phyloP scores from a whole-genome alignment of 805 yeast species.

The Lachancea quebecensis region DNA sequence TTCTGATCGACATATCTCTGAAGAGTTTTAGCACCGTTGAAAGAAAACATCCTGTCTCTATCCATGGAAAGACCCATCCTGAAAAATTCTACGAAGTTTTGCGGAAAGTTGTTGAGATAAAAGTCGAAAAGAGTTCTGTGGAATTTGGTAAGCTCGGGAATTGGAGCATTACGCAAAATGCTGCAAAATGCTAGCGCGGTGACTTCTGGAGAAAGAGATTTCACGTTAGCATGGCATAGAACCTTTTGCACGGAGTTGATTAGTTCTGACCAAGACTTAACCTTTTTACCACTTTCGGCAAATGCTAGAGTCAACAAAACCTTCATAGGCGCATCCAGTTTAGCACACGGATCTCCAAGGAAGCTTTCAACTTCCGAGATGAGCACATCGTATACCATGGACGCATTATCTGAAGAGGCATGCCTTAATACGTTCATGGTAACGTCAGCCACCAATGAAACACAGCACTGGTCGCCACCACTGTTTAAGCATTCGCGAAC shows the following conservation, averaged over 20 bases:
- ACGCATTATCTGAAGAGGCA: constrained; percentile 44
- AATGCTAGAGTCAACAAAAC: constrained; percentile 45
- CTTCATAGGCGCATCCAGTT: constrained; percentile 30
- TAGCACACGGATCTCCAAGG: constrained; percentile 10
- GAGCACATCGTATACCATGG: constrained; percentile 36
- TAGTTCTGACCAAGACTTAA: constrained; percentile 43
- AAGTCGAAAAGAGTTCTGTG: constrained; percentile 40
- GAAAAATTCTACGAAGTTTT: constrained; percentile 40
- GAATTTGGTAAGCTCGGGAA: constrained; percentile 40
- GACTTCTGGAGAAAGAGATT: constrained; percentile 18
- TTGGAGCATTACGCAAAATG: constrained; percentile 49
- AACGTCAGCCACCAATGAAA: constrained; percentile 52
- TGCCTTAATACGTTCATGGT: constrained; percentile 47
- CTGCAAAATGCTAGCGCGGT: constrained; percentile 42
- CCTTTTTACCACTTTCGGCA: constrained; percentile 65
- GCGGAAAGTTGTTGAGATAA: constrained; percentile 36
- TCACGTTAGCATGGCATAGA: constrained; percentile 7
- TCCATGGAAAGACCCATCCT: constrained; percentile 34
- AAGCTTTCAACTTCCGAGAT: constrained; percentile 18
- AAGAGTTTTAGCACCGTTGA: constrained; percentile 37
- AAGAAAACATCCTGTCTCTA: constrained; percentile 39
- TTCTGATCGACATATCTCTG: constrained; percentile 42
- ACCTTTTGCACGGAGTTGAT: constrained; percentile 12
- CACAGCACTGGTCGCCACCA: constrained; percentile 10
- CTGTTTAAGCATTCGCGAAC: constrained; percentile 28